These are phyloP conservation scores for Pelargonium citronellum DNA, from an alignment of 441 rosid genomes.

Conservation along the genomic window DNA sequence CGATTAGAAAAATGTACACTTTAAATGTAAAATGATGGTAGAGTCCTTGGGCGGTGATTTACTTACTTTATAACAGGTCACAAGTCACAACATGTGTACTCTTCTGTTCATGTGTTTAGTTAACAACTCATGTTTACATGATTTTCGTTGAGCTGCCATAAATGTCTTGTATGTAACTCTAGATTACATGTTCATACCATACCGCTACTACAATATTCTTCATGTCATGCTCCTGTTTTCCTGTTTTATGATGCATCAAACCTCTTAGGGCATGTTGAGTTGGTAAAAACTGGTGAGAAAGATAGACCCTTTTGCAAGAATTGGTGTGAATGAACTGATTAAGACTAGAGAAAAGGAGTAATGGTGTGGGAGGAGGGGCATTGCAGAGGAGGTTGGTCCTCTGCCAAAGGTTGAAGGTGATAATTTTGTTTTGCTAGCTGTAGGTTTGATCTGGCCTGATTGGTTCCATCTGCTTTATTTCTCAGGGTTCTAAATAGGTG, in stretches of 20 bases:
- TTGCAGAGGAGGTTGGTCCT: not conserved
- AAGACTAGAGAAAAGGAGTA: not conserved
- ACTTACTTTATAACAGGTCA: not conserved
- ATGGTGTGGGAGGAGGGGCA: not conserved
- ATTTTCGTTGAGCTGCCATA: not conserved
- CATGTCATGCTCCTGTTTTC: not conserved
- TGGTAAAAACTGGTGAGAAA: not conserved
- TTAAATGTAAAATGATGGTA: too few species aligned
- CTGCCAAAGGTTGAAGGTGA: not conserved
- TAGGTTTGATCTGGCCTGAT: not conserved
- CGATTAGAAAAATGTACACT: not conserved
- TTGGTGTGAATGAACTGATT: not conserved
- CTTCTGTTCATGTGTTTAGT: not conserved
- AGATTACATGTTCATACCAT: not conserved
- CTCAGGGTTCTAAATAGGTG: not conserved
- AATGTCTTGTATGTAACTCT: not conserved
- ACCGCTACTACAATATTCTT: not conserved
- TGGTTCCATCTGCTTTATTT: not conserved
- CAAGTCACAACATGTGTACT: not conserved
- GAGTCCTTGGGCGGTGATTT: not conserved
- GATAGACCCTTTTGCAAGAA: not conserved
- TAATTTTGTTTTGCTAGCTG: too few species aligned
- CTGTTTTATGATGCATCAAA: not conserved
- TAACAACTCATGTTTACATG: not conserved
- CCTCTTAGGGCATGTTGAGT: not conserved